phyloP scores from a whole-genome alignment of 192 early-diverging fungal genomes.

The Coemansia sp. region DNA sequence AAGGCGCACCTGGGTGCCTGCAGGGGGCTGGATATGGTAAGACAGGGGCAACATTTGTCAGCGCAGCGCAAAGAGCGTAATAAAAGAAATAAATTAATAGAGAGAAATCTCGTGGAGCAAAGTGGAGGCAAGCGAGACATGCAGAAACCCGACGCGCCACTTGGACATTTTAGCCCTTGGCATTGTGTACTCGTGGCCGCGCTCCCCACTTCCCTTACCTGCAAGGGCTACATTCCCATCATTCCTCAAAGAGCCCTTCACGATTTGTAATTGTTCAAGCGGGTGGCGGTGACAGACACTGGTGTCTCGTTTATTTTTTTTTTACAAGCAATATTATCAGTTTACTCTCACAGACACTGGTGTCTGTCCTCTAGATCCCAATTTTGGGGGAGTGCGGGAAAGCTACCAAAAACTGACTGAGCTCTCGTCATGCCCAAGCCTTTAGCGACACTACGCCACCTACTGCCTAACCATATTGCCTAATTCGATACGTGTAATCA shows the following conservation, averaged over 20 bases:
- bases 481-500: background rate
- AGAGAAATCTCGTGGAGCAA: background rate
- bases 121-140: background rate
- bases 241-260: too few relatives aligned
- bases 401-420: background rate
- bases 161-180: background rate
- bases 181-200: background rate
- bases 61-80: background rate
- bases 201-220: background rate
- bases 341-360: too few relatives aligned
- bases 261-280: too few relatives aligned
- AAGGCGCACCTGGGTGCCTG: constrained; percentile 28
- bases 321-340: too few relatives aligned
- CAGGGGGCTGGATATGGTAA: constrained; percentile 21
- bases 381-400: background rate
- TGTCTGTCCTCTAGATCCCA: background rate
- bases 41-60: background rate
- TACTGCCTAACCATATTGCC: background rate
- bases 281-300: too few relatives aligned
- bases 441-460: background rate
- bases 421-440: background rate
- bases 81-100: background rate
- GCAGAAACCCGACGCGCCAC: background rate
- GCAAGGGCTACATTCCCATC: background rate
- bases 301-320: too few relatives aligned